A percentile compares a stretch with the other conserved stretches of the same genome.
Conservation (phyloP, 768 basidiomycete genomes). For the Cyclocybe aegerita region DNA sequence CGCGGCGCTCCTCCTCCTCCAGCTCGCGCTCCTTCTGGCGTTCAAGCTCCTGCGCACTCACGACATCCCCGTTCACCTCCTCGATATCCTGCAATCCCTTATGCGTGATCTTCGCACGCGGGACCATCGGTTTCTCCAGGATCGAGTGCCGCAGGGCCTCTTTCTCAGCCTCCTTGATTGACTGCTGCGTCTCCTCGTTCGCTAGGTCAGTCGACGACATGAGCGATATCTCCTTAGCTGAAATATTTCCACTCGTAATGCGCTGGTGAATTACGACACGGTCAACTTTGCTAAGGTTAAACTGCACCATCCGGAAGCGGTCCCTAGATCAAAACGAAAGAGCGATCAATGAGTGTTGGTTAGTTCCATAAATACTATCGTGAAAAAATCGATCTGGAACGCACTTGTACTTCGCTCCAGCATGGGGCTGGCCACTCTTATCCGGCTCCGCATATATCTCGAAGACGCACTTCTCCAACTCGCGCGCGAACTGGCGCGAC, state of each 20-base stretch:
- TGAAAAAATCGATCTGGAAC: conserved; percentile 11
- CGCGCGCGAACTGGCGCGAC: conserved; percentile 63
- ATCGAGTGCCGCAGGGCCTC: conserved; percentile 87
- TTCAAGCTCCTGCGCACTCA: conserved; percentile 48
- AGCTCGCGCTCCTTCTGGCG: conserved; percentile 59
- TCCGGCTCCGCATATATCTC: conserved; percentile 78
- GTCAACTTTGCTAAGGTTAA: conserved; percentile 84
- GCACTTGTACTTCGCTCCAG: conserved; percentile 81
- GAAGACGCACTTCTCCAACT: conserved; percentile 76
- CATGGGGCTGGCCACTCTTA: conserved; percentile 60
- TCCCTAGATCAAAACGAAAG: conserved; percentile 47
- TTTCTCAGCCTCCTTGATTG: conserved; percentile 79
- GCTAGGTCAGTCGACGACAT: conserved; percentile 91
- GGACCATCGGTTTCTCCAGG: conserved; percentile 64
- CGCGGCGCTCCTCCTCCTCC: conserved; percentile 69
- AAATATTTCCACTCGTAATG: conserved; percentile 66
- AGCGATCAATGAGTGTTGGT: conserved; percentile 3
- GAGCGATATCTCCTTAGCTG: conserved; percentile 70
- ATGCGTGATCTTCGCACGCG: conserved; percentile 84
- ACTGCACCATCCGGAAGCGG: conserved; percentile 87
- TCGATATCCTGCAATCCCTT: conserved; percentile 93
- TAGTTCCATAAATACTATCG: not conserved
- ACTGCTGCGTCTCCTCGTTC: conserved; percentile 81
- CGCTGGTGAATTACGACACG: conserved; percentile 77
- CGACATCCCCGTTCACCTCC: conserved; percentile 54